Evolutionary conservation across 2,329 filamentous ascomycete species (phyloP).

Genomic region (Cadophora gregata): DNA sequence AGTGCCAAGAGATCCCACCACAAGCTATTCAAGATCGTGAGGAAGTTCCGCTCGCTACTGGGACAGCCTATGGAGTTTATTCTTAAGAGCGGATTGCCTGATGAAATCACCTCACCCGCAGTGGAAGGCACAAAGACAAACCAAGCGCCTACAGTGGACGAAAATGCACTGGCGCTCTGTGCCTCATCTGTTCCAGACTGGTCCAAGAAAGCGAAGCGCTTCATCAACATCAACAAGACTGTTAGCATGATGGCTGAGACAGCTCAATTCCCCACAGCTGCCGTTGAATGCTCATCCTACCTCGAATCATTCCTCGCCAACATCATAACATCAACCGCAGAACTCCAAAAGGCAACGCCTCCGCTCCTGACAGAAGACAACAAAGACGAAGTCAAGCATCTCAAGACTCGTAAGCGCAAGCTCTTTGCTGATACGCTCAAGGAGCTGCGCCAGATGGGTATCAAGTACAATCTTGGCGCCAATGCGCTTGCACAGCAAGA

Average conservation of each 20-base stretch:
- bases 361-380: slow-evolving; percentile 84
- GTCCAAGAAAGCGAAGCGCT: slow-evolving; percentile 61
- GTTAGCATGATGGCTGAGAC: slow-evolving; percentile 76
- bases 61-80: slow-evolving; percentile 76
- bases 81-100: slow-evolving; percentile 63
- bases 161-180: slow-evolving; percentile 39
- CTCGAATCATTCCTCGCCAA: slow-evolving; percentile 73
- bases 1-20: slow-evolving; percentile 90
- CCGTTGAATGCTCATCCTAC: slow-evolving; percentile 61
- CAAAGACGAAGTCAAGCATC: slow-evolving; percentile 80
- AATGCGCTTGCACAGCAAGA: slow-evolving; percentile 76
- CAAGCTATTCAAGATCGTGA: slow-evolving; percentile 88
- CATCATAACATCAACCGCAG: slow-evolving; percentile 69
- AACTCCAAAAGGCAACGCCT: slow-evolving; percentile 85
- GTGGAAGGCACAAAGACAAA: slow-evolving; percentile 2
- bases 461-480: slow-evolving; percentile 80
- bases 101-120: slow-evolving; percentile 41
- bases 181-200: slow-evolving; percentile 46
- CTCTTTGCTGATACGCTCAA: slow-evolving; percentile 89
- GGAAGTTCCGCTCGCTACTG: slow-evolving; percentile 84
- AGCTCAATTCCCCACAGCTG: slow-evolving; percentile 56
- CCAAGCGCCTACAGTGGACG: slow-evolving; percentile 36
- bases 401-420: slow-evolving; percentile 89
- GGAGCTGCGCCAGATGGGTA: slow-evolving; percentile 84
- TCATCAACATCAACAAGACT: slow-evolving; percentile 73